Evolutionary conservation across 192 early-diverging fungal genomes (phyloP).

Genomic region (Coemansia sp.): DNA sequence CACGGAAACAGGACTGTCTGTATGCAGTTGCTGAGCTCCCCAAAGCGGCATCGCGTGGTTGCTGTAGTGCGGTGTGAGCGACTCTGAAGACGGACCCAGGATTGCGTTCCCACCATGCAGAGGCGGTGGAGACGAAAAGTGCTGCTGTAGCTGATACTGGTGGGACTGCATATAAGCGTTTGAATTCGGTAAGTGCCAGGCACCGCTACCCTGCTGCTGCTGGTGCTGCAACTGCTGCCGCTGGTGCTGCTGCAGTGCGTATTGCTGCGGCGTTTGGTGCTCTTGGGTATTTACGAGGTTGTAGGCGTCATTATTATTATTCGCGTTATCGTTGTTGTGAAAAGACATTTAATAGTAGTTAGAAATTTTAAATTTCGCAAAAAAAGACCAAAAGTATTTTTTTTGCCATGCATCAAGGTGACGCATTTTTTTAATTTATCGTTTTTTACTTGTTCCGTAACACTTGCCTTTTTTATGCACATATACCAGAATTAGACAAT

Average conservation of each 20-base stretch:
- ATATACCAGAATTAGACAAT: not conserved
- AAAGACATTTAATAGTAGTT: constrained; percentile 1
- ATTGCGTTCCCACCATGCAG: not conserved
- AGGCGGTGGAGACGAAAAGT: not conserved
- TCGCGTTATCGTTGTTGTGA: constrained; percentile 6
- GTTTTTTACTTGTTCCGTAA: not conserved
- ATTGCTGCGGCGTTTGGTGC: not conserved
- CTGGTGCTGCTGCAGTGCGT: not conserved
- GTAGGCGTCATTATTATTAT: not conserved
- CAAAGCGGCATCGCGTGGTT: constrained; percentile 3
- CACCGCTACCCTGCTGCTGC: not conserved
- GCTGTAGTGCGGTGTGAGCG: not conserved
- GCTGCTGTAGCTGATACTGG: constrained; percentile 3
- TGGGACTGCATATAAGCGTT: constrained; percentile 3
- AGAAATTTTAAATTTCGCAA: not conserved
- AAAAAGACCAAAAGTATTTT: not conserved
- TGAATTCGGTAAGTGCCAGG: constrained; percentile 5
- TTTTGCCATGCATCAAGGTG: not conserved
- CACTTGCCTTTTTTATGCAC: not conserved
- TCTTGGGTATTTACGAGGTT: not conserved
- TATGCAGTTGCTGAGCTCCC: not conserved
- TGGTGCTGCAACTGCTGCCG: not conserved
- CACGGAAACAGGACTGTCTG: not conserved
- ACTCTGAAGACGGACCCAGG: not conserved
- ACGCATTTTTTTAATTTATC: not conserved